These are phyloP conservation scores for Populus pruinosa DNA, from an alignment of 345 rosid genomes.

Conservation along the genomic window DNA sequence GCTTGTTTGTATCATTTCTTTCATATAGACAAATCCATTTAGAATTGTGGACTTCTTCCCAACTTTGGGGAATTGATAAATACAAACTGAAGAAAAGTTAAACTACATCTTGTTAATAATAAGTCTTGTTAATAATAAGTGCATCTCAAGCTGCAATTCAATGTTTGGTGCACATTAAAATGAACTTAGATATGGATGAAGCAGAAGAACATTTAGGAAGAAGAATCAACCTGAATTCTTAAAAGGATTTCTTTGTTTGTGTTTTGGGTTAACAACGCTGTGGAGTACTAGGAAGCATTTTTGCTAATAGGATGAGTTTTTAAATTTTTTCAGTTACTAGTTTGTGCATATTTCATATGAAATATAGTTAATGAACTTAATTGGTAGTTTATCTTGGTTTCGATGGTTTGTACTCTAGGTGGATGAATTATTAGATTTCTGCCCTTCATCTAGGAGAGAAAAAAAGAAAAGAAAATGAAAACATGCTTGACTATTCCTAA, in stretches of 20 bases:
- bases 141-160: constrained; percentile 6
- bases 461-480: not conserved
- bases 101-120: not conserved
- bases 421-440: not conserved
- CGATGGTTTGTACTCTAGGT: not conserved
- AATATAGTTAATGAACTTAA: not conserved
- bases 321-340: not conserved
- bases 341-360: not conserved
- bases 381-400: not conserved
- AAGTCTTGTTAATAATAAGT: not conserved
- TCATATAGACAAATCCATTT: not conserved
- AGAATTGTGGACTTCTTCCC: not conserved
- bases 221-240: not conserved
- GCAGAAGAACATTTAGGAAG: not conserved
- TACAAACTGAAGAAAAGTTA: not conserved
- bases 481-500: not conserved
- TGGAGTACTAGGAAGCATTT: not conserved
- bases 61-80: not conserved
- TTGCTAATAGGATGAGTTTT: not conserved
- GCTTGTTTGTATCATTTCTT: not conserved
- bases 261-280: not conserved
- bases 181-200: not conserved
- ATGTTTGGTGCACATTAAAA: not conserved
- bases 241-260: not conserved
- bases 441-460: not conserved